Base-by-base conservation (phyloP, 176 grass and related monocot genomes). In the Secale cereale region DNA sequence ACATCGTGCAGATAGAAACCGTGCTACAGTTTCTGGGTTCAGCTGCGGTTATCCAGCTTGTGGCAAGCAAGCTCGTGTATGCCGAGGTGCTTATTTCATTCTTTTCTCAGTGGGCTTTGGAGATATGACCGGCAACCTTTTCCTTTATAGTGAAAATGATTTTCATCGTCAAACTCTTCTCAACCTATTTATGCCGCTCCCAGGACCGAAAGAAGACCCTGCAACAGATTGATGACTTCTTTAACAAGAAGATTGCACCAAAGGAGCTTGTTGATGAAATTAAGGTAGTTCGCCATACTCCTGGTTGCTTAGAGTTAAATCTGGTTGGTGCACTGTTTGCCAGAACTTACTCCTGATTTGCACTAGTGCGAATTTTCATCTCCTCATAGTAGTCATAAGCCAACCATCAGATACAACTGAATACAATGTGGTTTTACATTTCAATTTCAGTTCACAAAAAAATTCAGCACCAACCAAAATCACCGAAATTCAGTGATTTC, bases 221-320 rank as follows among this genome's bases (percentile, higher is more conserved):
- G 65, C 69, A 89, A 86, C 89, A 95, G 82, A 74, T 94, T 6
- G 91, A 93, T 79, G 96, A 98, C 10, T 92, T 98, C 87, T 82
- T 98, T 32, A 98, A 91, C 87, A 98, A 92, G 59, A 98, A 98
- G 81, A 78, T 98, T 88, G 93, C 93, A 87, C 96, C 97, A 17
- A 87, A 91, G 90, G 97, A 99, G 65, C 94, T 99, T 94, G 86
- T 87, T 90, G 97, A 91, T 86, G 97, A 99, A 84, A 94, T 99
- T 80, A 99, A 92, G 94, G 97, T 99, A 91, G n/a, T 25, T 79
- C 11, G 10, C 16, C 23, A 50, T 76, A 14, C 22, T 74, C 32
- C 68, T 69, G 19, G 36, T 61, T 60, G 28, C 57, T 87, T 63
- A 35, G 36, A 35, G 32, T 63, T 35, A 77, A 86, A 66, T 72